These are phyloP conservation scores for Cymbopogon citratus DNA, from an alignment of 176 grass and related monocot species.

Conservation along the genomic window DNA sequence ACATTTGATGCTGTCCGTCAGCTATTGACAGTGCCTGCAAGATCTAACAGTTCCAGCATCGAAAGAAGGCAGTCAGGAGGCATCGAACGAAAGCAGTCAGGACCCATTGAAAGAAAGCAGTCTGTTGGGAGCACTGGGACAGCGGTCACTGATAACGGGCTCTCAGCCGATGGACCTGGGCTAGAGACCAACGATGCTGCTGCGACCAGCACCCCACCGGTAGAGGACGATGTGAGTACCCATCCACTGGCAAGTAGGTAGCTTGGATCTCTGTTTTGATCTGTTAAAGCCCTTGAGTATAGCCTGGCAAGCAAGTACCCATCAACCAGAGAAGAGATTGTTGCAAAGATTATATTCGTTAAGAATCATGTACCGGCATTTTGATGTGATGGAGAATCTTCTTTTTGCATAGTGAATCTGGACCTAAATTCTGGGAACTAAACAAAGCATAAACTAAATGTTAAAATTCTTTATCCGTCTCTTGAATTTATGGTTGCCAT, in stretches of 20 bases:
- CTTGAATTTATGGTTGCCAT: no score
- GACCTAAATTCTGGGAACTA: no score
- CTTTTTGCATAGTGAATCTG: no score
- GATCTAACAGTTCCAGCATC: slow-evolving; percentile 37
- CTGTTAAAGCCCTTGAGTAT: background rate
- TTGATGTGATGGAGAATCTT: no score
- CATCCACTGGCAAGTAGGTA: slow-evolving; percentile 6
- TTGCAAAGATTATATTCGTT: background rate
- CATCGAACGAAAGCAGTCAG: background rate
- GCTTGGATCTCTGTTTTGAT: background rate
- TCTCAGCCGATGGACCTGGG: slow-evolving; percentile 26
- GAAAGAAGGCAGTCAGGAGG: slow-evolving; percentile 48
- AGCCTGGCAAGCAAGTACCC: no score
- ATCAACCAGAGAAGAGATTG: background rate
- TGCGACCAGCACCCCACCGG: background rate
- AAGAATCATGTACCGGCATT: background rate
- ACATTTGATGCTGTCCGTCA: slow-evolving; percentile 60
- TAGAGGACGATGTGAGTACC: background rate
- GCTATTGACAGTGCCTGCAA: slow-evolving; percentile 51
- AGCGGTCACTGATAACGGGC: background rate
- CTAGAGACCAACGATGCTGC: background rate
- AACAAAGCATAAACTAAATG: no score
- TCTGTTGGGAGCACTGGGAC: slow-evolving; percentile 26
- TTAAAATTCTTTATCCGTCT: no score
- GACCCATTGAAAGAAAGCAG: background rate